Evolutionary conservation across 305 asterid genomes (phyloP), one percentile per base, ranked within the genome.

Genomic region (Withania somnifera): DNA sequence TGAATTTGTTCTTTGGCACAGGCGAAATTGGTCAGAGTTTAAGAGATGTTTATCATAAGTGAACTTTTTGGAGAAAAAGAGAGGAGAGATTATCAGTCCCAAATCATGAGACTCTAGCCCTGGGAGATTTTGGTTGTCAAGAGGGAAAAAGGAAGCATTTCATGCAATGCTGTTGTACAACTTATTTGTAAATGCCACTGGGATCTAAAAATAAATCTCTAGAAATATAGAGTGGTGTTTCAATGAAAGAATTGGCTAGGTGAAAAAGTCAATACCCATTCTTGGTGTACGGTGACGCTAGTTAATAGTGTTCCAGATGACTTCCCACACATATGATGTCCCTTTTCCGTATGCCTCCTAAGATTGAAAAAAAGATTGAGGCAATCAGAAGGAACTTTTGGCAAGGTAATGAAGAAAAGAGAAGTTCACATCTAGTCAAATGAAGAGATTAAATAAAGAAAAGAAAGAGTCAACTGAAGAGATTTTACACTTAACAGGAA

Each of bases 81-180:
- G n/a, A n/a, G n/a, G n/a, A n/a, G n/a, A n/a, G n/a, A n/a, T n/a
- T n/a, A n/a, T n/a, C n/a, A 57, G 64, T 24, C 10, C 22, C 64
- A 24, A 56, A 22, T 19, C 32, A 3, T 57, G 17, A 24, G 15
- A 24, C 64, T 20, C 28, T 57, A 24, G 64, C 64, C 64, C 64
- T 20, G 1, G 13, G 24, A 32, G 34, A 57, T 57, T 57, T 57
- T 7, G 89, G 83, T 87, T 92, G 4, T 11, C 51, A 45, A 45
- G 51, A 97, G 90, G 85, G 88, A 83, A 91, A 91, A 93, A 19
- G 19, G 11, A 19, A 54, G 61, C 13, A 10, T 54, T 54, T 54
- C 28, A 19, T 54, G 28, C 28, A 54, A 26, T 54, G 61, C 61
- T 10, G 28, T 54, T 54, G 13, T 54, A 54, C 53, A 47, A 13